phyloP scores from a whole-genome alignment of 139 green algal genomes.

The Chlorella sp. region DNA sequence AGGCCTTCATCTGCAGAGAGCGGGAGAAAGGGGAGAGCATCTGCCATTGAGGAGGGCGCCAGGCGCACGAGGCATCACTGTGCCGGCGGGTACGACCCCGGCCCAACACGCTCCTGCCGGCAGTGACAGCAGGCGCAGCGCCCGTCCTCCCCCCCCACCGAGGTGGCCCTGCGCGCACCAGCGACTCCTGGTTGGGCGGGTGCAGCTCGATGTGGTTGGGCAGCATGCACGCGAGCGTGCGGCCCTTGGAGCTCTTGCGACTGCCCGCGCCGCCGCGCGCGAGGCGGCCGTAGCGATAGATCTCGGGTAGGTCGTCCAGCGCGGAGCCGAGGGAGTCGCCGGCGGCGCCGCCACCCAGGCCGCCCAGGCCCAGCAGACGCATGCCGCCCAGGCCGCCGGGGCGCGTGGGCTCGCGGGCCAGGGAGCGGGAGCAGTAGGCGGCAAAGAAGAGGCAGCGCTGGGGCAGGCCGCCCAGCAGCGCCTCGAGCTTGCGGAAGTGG shows the following conservation, averaged over 20 bases:
- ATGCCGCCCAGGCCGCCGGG: background rate
- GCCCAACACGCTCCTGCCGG: too few species aligned
- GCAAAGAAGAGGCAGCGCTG: constrained; percentile 34
- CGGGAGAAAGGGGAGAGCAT: background rate
- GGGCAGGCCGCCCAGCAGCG: constrained; percentile 17
- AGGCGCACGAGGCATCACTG: too few species aligned
- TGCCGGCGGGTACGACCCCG: too few species aligned
- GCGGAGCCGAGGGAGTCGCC: constrained; percentile 12
- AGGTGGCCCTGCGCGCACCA: background rate
- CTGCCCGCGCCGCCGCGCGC: background rate
- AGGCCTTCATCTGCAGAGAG: constrained; percentile 34
- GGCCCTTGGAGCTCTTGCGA: constrained; percentile 30
- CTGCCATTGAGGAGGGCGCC: background rate
- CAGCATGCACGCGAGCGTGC: constrained; percentile 50
- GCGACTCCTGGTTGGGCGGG: constrained; percentile 41
- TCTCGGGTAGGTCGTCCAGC: background rate
- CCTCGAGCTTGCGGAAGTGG: constrained; percentile 33
- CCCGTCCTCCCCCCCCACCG: too few species aligned
- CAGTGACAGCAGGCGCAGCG: too few species aligned
- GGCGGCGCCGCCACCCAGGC: background rate
- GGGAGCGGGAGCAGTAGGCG: constrained; percentile 35
- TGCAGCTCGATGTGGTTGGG: constrained; percentile 47
- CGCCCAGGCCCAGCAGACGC: constrained; percentile 18
- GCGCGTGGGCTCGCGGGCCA: constrained; percentile 11
- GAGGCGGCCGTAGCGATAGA: constrained; percentile 13